Percentiles rank a stretch among this genome's conserved stretches.
Evolutionary conservation across 1,284 basidiomycete genomes (phyloP).

Genomic region (Cryptococcus hybrid): DNA sequence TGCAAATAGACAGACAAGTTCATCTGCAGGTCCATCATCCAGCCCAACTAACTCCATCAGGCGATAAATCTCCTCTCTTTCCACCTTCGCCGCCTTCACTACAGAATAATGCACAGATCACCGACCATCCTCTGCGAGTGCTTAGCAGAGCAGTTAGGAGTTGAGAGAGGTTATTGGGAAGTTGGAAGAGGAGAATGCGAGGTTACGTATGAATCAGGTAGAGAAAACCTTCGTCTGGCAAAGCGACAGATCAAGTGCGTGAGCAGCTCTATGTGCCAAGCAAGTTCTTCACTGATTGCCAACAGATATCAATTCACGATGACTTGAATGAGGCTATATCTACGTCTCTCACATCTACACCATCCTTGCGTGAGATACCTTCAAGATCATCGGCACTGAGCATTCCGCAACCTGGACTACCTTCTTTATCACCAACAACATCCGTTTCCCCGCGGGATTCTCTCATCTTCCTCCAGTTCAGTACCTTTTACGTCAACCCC

Average conservation of each 20-base stretch:
- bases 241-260: constrained; percentile 25
- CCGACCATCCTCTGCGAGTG: constrained; percentile 36
- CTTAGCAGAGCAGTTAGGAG: constrained; percentile 37
- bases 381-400: not conserved
- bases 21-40: no score
- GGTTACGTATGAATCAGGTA: constrained; percentile 8
- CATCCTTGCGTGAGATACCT: constrained; percentile 2
- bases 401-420: not conserved
- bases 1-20: no score
- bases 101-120: not conserved
- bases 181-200: constrained; percentile 38
- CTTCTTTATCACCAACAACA: not conserved
- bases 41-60: not conserved
- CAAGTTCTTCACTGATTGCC: not conserved
- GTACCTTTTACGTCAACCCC: constrained; percentile 16
- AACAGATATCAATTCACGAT: constrained; percentile 32
- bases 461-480: constrained; percentile 16
- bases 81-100: constrained; percentile 39
- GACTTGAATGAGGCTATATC: constrained; percentile 36
- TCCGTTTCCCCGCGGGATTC: constrained; percentile 6
- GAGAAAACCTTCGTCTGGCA: not conserved
- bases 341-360: constrained; percentile 26
- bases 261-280: not conserved
- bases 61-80: constrained; percentile 28
- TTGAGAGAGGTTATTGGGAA: constrained; percentile 28